Evolutionary conservation across 1,139 yeast species (phyloP), one percentile per base, ranked within the genome.

Genomic region (Debaryomycetaceae sp.): DNA sequence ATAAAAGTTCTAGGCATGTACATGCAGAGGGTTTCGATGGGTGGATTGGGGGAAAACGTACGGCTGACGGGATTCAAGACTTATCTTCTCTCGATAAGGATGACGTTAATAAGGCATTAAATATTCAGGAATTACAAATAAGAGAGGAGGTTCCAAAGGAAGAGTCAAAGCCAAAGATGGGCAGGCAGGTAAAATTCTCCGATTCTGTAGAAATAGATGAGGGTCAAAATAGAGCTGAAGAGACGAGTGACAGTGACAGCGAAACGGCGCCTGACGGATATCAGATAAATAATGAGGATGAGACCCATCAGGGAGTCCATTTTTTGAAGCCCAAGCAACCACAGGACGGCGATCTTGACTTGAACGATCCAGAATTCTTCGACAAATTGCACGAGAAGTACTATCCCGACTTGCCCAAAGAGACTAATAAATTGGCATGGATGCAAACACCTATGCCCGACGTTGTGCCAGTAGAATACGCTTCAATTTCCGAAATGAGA

Each of bases 351-450:
- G 72, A 70, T 6, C 56, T 86, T 34, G 88, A 84, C 51, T 58
- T 86, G 9, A 70, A 86, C 57, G 95, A 85, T 60, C 93, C 95
- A 1, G 77, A 83, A 17, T 91, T 90, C 59, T 78, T 82, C 52
- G 83, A 84, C 38, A 85, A 88, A 55, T 68, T 95, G 46, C 95
- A 90, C 57, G 85, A 81, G 36, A 87, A 87, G 58, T 95, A 84
- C 65, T 93, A 83, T 63, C 97, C 99, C 0, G 90, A 89, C 53
- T 72, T 93, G 45, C 96, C 97, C 4, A 81, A 75, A 44, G 97
- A 93, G 54, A 80, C 90, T 0, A 83, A 81, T 36, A 87, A 88
- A 56, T 64, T 95, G 46, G 86, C 91, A 45, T 93, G 99, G 99
- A 91, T 91, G 97, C 70, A 76, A 0, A 75, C 80, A 46, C 87